Percentiles rank a stretch among this genome's conserved stretches.
Evolutionary conservation across 345 rosid species (phyloP).

Genomic region (Corchorus olitorius): DNA sequence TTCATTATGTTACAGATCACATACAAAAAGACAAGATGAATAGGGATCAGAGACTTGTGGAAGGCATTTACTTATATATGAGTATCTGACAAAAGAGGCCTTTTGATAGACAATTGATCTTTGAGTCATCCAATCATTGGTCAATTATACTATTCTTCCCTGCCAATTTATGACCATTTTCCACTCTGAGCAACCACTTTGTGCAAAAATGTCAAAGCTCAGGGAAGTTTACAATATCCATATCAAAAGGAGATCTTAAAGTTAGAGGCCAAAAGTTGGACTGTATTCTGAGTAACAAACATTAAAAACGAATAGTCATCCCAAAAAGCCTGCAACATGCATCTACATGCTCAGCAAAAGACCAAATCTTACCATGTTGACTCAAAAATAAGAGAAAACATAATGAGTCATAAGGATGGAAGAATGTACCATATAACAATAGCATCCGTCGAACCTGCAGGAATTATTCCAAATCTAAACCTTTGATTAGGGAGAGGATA

Average conservation of each 20-base stretch:
- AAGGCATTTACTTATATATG: neutral
- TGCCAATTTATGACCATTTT: neutral
- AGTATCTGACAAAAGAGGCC: conserved; percentile 3
- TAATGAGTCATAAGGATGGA: conserved; percentile 3
- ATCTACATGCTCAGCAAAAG: conserved; percentile 7
- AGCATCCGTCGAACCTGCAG: conserved; percentile 95
- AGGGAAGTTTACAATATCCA: neutral
- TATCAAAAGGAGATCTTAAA: conserved; percentile 1
- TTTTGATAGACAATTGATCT: neutral
- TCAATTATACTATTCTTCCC: neutral
- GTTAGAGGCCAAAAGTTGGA: neutral
- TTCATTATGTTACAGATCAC: neutral
- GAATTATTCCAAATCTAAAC: conserved; percentile 84
- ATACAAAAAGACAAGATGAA: neutral
- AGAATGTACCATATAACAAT: conserved; percentile 74
- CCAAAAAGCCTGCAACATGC: neutral
- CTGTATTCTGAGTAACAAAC: neutral
- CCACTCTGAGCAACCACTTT: conserved; percentile 1
- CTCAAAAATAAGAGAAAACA: conserved; percentile 1
- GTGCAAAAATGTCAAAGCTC: conserved; percentile 17
- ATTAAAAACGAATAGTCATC: neutral
- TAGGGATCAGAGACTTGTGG: neutral
- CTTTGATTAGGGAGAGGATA: conserved; percentile 44
- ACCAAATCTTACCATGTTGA: neutral
- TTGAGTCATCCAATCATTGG: neutral